Evolutionary conservation across 129 eudicot species (phyloP).

Genomic region (Rutidosis leptorrhynchoides): DNA sequence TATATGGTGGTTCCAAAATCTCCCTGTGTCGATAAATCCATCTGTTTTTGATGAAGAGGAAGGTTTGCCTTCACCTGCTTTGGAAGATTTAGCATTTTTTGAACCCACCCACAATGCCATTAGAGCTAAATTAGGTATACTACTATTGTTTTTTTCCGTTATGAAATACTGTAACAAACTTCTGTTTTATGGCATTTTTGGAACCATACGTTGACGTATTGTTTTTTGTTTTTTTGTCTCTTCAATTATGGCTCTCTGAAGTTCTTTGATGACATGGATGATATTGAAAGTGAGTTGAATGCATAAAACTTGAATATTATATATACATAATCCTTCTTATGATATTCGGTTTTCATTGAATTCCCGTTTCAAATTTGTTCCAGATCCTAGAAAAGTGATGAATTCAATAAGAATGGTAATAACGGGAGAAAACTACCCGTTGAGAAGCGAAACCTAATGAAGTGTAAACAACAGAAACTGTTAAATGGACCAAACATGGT

Average conservation of each 20-base stretch:
- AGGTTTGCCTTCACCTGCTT: constrained; percentile 94
- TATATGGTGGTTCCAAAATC: constrained; percentile 35
- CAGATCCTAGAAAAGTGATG: constrained; percentile 68
- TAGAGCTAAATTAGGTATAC: constrained; percentile 71
- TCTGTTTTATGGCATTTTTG: constrained; percentile 1
- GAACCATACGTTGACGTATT: constrained; percentile 30
- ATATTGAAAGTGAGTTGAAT: constrained; percentile 76
- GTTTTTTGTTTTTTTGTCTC: constrained; percentile 20
- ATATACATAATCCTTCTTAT: constrained; percentile 8
- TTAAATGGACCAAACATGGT: constrained; percentile 19
- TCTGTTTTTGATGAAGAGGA: constrained; percentile 79
- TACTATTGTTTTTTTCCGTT: neutral
- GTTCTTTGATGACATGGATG: constrained; percentile 95
- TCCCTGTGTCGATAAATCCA: constrained; percentile 71
- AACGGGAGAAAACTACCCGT: constrained; percentile 46
- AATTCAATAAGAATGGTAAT: constrained; percentile 50
- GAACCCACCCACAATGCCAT: constrained; percentile 50
- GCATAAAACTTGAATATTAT: too few relatives aligned
- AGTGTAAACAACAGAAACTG: constrained; percentile 33
- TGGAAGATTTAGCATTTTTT: constrained; percentile 78
- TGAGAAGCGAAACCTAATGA: constrained; percentile 33
- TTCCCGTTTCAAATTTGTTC: constrained; percentile 51
- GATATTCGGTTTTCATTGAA: constrained; percentile 36
- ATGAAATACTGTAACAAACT: neutral
- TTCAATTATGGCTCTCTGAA: constrained; percentile 26